Conservation (phyloP, 495 filamentous ascomycete genomes). For the Aspergillus heteromorphus region DNA sequence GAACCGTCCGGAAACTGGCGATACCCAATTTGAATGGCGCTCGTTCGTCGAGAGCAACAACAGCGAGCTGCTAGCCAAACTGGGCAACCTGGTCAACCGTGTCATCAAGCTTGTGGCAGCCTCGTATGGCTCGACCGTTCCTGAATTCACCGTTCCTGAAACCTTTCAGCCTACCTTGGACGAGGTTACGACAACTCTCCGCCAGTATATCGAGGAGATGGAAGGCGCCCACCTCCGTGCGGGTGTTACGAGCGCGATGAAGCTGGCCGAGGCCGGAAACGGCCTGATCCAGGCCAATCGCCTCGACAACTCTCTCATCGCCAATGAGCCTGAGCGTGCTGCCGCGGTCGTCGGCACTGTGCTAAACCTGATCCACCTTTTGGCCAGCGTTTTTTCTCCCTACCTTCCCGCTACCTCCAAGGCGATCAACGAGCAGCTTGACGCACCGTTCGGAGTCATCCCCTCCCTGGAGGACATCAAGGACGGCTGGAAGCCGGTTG, state of each 20-base stretch:
- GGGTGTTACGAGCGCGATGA: conserved; percentile 65
- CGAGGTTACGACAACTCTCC: conserved; percentile 57
- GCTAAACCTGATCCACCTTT: conserved; percentile 74
- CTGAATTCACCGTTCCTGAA: conserved; percentile 53
- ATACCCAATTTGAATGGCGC: conserved; percentile 86
- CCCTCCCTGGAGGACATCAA: conserved; percentile 45
- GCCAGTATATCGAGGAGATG: conserved; percentile 66
- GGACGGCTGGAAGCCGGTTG: conserved; percentile 53
- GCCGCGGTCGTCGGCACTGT: conserved; percentile 74
- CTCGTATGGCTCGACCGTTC: conserved; percentile 63
- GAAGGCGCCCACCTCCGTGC: conserved; percentile 71
- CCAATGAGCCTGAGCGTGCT: conserved; percentile 65
- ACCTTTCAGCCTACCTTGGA: conserved; percentile 41
- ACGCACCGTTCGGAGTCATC: conserved; percentile 58
- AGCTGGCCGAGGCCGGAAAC: conserved; percentile 70
- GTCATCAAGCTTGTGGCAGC: conserved; percentile 86
- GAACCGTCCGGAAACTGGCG: conserved; percentile 81
- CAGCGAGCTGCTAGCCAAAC: conserved; percentile 80
- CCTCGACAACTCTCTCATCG: conserved; percentile 74
- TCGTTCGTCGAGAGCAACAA: conserved; percentile 85
- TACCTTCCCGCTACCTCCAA: conserved; percentile 80
- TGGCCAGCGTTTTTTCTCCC: conserved; percentile 69
- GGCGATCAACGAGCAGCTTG: conserved; percentile 70
- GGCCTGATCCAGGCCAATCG: conserved; percentile 73
- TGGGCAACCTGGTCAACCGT: conserved; percentile 92